These are phyloP conservation scores for Litsea cubeba DNA, from an alignment of 164 flowering plant species.

Conservation along the genomic window DNA sequence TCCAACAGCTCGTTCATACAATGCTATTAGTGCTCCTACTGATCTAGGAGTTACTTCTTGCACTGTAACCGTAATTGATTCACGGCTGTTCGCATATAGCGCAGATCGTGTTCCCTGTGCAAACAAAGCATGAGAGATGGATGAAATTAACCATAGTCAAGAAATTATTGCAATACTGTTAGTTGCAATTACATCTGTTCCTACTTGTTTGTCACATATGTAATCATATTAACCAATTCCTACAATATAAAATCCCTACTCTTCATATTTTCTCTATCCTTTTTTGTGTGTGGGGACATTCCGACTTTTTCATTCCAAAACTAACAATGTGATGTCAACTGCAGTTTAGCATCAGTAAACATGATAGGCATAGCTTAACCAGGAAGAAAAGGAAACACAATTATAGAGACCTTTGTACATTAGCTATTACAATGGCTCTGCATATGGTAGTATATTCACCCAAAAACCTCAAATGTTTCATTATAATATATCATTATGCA, in stretches of 20 bases:
- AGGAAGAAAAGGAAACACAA: neutral
- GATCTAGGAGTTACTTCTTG: conserved; percentile 93
- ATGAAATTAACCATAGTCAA: neutral
- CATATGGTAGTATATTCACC: neutral
- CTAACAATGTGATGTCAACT: neutral
- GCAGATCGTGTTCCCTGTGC: conserved; percentile 90
- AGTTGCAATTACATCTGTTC: neutral
- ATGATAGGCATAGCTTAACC: neutral
- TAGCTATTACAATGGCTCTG: neutral
- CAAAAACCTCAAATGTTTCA: neutral
- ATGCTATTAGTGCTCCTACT: conserved; percentile 85
- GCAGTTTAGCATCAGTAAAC: neutral
- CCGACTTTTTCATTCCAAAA: neutral
- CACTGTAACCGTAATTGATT: conserved; percentile 84
- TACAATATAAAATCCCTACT: neutral
- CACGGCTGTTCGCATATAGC: conserved; percentile 71
- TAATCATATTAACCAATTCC: neutral
- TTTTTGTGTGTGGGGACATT: no score
- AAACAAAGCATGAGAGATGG: neutral
- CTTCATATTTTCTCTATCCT: no score
- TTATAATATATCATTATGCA: no score
- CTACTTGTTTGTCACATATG: neutral
- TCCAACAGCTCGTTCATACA: conserved; percentile 97
- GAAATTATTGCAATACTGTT: neutral
- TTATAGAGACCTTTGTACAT: neutral